phyloP scores from a whole-genome alignment of 2,329 filamentous ascomycete species.

The Microdochium trichocladiopsis region DNA sequence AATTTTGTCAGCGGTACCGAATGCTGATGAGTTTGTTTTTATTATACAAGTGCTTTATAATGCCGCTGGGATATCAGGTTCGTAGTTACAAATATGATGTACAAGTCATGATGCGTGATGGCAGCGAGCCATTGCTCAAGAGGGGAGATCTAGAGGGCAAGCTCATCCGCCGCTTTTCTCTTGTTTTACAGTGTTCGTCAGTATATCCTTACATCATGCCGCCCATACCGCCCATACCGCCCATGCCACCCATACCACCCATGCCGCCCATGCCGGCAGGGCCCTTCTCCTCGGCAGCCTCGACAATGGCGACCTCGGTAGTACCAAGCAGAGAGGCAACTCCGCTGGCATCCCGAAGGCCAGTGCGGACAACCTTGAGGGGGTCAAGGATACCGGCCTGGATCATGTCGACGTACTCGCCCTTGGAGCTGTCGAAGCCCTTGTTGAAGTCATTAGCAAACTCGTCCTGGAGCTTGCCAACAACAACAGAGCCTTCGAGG shows the following conservation, averaged over 20 bases:
- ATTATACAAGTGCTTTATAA: conserved; percentile 21
- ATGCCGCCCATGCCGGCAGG: conserved; percentile 60
- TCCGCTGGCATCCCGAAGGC: conserved; percentile 88
- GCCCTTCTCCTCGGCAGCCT: conserved; percentile 90
- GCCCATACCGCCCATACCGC: conserved; percentile 51
- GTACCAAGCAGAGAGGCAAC: conserved; percentile 96
- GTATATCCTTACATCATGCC: conserved; percentile 31
- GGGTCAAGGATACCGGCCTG: conserved; percentile 93
- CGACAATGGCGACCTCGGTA: conserved; percentile 95
- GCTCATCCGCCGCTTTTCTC: background rate
- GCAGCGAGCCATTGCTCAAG: conserved; percentile 12
- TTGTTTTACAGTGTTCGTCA: background rate
- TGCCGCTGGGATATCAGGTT: conserved; percentile 23
- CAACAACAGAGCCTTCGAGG: conserved; percentile 88
- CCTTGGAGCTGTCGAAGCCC: conserved; percentile 93
- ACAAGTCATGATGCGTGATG: conserved; percentile 2
- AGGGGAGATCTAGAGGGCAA: conserved; percentile 18
- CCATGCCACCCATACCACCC: conserved; percentile 60
- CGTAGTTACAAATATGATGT: conserved; percentile 13
- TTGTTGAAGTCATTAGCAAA: conserved; percentile 91
- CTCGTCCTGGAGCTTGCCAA: conserved; percentile 97
- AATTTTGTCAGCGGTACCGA: too few relatives aligned
- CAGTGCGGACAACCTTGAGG: conserved; percentile 98
- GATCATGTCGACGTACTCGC: conserved; percentile 99
- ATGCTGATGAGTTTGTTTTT: too few relatives aligned